Base-by-base conservation (phyloP, 345 rosid genomes). In the Alliaria petiolata region DNA sequence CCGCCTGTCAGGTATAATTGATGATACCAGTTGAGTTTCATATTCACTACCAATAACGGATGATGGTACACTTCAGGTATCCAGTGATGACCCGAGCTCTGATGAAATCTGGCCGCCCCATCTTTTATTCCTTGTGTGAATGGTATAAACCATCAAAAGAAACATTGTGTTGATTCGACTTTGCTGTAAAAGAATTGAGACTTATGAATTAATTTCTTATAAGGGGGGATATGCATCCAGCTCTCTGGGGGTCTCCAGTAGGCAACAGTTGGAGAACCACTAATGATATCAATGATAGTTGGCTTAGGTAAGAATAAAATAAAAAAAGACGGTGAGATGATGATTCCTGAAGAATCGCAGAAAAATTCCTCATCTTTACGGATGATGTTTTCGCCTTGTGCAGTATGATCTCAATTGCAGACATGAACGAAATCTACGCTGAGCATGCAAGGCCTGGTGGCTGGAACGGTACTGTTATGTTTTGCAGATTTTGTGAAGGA, bases 231-330 rank as follows among this genome's bases (percentile, higher is more conserved):
- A 66, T 89, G 89, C 96, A 93, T 71, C 97, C 97, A 8, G 98
- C 97, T 76, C 80, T 80, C 6, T 91, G 97, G 98, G 98, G 96
- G 12, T 66, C 76, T 46, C 72, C 40, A 16, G 74, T 91, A 34
- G 98, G 97, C 64, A 93, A 93, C 76, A 91, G 97, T 78, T 93
- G 98, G 96, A 89, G 97, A 80, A 93, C 97, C 30, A 89, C 98
- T 35, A 80, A 80, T 42, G 95, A 89, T 75, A 93, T 93, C 72
- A 11, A 74, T 44, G 96, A 93, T 82, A 70, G 49, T 1, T 93
- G 97, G 96, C 74, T 74, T 16, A 87, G 92, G 96, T 93, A 72
- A 60, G 34, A 39, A 6, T 4, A 6, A n/a, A 44, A 51, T 19
- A 1, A 22, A 51, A 8, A 33, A 39, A 5, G 3, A 64, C 57